Base-by-base conservation (phyloP, 148 eudicot species). In the Gaultheria prostrata region DNA sequence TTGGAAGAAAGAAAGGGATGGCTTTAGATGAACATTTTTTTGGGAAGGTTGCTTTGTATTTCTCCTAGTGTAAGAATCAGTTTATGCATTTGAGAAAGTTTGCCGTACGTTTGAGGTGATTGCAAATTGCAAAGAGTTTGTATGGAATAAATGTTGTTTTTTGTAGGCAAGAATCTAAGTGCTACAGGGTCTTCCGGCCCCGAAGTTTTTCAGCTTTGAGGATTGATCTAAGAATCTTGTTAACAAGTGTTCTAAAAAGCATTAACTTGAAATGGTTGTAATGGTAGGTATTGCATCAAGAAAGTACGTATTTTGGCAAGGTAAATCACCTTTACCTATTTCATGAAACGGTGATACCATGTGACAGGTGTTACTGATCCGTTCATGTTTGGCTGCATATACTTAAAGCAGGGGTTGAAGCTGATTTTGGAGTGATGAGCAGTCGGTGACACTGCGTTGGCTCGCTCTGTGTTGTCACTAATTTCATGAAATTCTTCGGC, bases 1-100 rank as follows among this genome's bases (percentile, higher is more conserved):
- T 39, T 77, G 76, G 15, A 0, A 48, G 26, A 77, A 77, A 85
- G 81, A 77, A 85, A 85, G 84, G 87, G 77, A 85, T 82, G 84
- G 18, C 87, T 85, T 85, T 79, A 28, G n/a, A 26, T 32, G 15
- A 32, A 13, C 76, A 50, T 15, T 85, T 4, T 76, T 76, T 67
- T 39, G 43, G 43, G 1, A 7, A 54, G 70, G 77, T 85, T 85
- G 87, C 87, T 82, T 81, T 63, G 30, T 67, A 28, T 77, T 54
- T 77, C 50, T 26, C 35, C 3, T 17, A 21, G 43, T 30, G 30
- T 20, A 8, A 50, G 80, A 77, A 28, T 77, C 80, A 50, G 43
- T 49, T 75, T 45, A 76, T 74, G 21, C 11, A 74, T 26, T 43
- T 43, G 49, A 43, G 26, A 43, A 43, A 39, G 77, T 73, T 73